Conservation (phyloP, 2,329 filamentous ascomycete genomes). For the Xylariaceae sp. region DNA sequence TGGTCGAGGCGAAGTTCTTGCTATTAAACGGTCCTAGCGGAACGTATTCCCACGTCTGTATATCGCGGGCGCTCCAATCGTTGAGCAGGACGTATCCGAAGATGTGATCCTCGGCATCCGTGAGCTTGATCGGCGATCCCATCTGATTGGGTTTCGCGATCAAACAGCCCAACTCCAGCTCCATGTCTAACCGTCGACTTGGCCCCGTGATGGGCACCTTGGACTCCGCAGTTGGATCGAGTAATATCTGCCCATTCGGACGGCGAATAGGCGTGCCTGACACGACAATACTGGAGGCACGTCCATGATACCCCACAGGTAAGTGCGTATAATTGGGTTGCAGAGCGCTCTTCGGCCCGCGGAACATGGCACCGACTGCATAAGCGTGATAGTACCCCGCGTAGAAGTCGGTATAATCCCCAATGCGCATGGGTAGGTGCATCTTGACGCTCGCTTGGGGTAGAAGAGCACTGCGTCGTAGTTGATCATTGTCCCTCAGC, state of each 20-base stretch:
- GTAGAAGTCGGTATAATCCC: conserved; percentile 84
- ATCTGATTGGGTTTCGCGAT: conserved; percentile 59
- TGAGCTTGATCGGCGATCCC: conserved; percentile 57
- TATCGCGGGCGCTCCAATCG: conserved; percentile 79
- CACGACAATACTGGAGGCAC: conserved; percentile 68
- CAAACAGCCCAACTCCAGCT: conserved; percentile 75
- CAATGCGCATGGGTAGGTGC: conserved; percentile 71
- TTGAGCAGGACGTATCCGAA: conserved; percentile 81
- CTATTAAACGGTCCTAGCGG: conserved; percentile 76
- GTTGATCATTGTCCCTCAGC: conserved; percentile 54
- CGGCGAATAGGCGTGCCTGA: conserved; percentile 69
- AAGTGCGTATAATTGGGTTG: conserved; percentile 78
- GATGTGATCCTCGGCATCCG: conserved; percentile 61
- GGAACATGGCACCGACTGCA: conserved; percentile 61
- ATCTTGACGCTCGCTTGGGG: conserved; percentile 54
- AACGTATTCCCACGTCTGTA: conserved; percentile 80
- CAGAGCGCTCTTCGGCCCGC: conserved; percentile 65
- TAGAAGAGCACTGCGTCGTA: conserved; percentile 55
- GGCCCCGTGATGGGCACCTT: conserved; percentile 60
- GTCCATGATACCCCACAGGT: conserved; percentile 76
- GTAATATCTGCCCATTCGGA: conserved; percentile 68
- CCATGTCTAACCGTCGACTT: conserved; percentile 65
- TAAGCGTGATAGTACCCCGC: conserved; percentile 74
- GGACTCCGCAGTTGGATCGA: conserved; percentile 54
- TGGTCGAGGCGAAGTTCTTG: conserved; percentile 76